Conservation (phyloP, 2,329 filamentous ascomycete species). For the Microcyclospora pomicola region DNA sequence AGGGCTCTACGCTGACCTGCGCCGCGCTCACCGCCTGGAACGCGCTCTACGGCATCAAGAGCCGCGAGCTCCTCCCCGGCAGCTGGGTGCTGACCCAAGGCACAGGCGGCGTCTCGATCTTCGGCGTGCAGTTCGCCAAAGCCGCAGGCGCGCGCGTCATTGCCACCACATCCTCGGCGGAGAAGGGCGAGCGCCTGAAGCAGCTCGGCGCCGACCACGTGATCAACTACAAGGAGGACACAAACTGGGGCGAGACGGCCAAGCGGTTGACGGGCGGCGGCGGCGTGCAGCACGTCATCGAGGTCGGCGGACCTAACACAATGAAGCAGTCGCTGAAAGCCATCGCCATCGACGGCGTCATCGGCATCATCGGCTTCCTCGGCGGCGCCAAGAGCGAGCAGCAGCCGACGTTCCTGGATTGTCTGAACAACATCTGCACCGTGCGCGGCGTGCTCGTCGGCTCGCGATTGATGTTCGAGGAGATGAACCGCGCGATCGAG, state of each 20-base stretch:
- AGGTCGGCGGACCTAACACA: slow-evolving; percentile 53
- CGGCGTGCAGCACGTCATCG: slow-evolving; percentile 50
- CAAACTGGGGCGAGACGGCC: slow-evolving; percentile 42
- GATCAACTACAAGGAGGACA: slow-evolving; percentile 41
- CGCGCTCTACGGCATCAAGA: slow-evolving; percentile 36
- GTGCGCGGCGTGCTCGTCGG: slow-evolving; percentile 46
- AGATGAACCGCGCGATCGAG: slow-evolving; percentile 47
- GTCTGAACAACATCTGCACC: slow-evolving; percentile 37
- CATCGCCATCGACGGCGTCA: slow-evolving; percentile 37
- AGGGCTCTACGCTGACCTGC: slow-evolving; percentile 36
- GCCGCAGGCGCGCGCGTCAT: slow-evolving; percentile 44
- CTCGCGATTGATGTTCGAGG: slow-evolving; percentile 41
- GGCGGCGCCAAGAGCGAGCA: slow-evolving; percentile 33
- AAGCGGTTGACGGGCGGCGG: slow-evolving; percentile 36
- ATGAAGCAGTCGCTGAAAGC: slow-evolving; percentile 36
- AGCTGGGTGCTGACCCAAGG: slow-evolving; percentile 51
- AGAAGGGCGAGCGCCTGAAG: slow-evolving; percentile 38
- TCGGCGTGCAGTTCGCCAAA: slow-evolving; percentile 46
- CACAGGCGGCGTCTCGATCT: slow-evolving; percentile 56
- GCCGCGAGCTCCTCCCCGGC: slow-evolving; percentile 24
- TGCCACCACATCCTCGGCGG: slow-evolving; percentile 40
- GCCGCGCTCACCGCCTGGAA: slow-evolving; percentile 39
- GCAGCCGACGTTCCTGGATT: slow-evolving; percentile 40
- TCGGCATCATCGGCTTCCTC: slow-evolving; percentile 45
- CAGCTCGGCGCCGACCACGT: slow-evolving; percentile 42